Conservation (phyloP, 139 green algal genomes). For the Medakamo hakoo region DNA sequence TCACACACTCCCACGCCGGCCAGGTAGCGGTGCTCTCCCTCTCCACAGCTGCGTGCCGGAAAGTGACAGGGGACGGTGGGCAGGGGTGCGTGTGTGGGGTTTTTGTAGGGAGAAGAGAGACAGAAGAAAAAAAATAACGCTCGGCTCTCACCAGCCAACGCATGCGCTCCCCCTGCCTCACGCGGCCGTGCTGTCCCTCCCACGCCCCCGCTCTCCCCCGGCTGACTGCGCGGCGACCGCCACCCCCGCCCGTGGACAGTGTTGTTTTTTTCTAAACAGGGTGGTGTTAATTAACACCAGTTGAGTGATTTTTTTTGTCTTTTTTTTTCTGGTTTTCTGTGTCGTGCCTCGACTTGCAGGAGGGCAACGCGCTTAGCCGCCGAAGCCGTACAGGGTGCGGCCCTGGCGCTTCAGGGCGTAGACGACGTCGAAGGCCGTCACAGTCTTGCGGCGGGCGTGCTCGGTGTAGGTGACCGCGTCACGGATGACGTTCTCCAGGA, state of each 20-base stretch:
- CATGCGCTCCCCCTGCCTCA: no score
- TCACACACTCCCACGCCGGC: not conserved
- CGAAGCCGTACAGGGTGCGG: conserved; percentile 90
- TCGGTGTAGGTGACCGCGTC: conserved; percentile 94
- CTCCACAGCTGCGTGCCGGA: not conserved
- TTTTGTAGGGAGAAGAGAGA: no score
- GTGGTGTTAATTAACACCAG: conserved; percentile 1
- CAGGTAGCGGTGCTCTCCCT: not conserved
- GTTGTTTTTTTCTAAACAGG: conserved; percentile 3
- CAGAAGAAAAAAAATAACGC: no score
- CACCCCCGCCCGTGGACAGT: no score
- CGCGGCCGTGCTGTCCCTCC: no score
- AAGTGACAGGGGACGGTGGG: not conserved
- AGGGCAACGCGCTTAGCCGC: conserved; percentile 51
- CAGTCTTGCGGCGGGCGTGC: conserved; percentile 88
- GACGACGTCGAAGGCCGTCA: conserved; percentile 87
- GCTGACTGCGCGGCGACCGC: no score
- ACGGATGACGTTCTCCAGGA: conserved; percentile 81
- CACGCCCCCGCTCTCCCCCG: no score
- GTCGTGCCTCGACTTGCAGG: no score
- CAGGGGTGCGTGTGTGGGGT: not conserved
- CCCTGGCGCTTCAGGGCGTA: conserved; percentile 90
- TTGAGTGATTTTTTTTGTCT: not conserved
- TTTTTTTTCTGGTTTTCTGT: not conserved
- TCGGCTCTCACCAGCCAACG: no score